phyloP scores from a whole-genome alignment of 2,329 filamentous ascomycete genomes.

The Fusarium citri region DNA sequence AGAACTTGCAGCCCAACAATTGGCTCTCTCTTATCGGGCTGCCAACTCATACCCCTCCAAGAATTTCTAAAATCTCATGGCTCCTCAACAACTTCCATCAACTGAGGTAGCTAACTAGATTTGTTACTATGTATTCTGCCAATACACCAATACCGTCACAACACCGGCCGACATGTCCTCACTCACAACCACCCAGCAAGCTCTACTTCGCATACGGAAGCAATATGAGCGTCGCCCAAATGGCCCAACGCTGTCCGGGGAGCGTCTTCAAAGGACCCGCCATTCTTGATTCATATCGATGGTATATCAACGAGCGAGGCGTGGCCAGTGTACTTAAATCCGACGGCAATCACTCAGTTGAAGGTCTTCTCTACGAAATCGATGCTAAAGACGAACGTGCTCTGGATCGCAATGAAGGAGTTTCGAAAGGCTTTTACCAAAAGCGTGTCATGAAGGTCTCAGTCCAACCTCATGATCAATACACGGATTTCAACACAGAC shows the following conservation, averaged over 20 bases:
- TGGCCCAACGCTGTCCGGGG: conserved; percentile 10
- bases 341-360: background rate
- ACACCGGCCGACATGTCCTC: background rate
- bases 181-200: background rate
- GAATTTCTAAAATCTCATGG: background rate
- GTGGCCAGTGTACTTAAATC: conserved; percentile 3
- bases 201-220: conserved; percentile 16
- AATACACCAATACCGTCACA: background rate
- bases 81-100: background rate
- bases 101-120: background rate
- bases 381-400: background rate
- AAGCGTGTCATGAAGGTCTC: background rate
- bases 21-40: background rate
- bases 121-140: background rate
- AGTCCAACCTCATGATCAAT: background rate
- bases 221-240: conserved; percentile 9
- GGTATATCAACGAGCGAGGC: conserved; percentile 12
- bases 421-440: conserved; percentile 4
- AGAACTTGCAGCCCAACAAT: background rate
- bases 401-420: conserved; percentile 7
- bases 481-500: background rate
- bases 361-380: conserved; percentile 7
- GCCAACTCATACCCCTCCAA: background rate
- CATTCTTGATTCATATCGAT: background rate
- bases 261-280: conserved; percentile 14